Evolutionary conservation across 306 rosid species (phyloP), one percentile per base, ranked within the genome.

Genomic region (Hippophae tibetana): DNA sequence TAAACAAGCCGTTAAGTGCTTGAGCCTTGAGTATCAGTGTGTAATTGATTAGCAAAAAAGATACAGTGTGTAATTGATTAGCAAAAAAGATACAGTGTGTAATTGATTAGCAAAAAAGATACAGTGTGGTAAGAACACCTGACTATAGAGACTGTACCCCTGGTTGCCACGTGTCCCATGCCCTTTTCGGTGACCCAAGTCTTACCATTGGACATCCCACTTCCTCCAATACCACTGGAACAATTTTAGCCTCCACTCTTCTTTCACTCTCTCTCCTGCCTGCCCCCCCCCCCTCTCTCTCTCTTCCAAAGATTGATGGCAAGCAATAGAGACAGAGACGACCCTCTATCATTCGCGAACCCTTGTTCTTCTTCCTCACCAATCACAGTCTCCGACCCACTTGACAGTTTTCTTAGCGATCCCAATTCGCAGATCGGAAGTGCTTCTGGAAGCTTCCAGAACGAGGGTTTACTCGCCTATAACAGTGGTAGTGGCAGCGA

Each of bases 381-480:
- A n/a, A 67, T 83, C 65, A 71, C 87, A 1, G 87, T 79, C 49
- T 90, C 94, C 0, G 97, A 84, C 77, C 83, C 81, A 13, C 81
- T 79, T 9, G 95, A 84, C 49, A 79, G 84, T 45, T 90, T 71
- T 61, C 93, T 82, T 52, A n/a, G 77, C 45, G 95, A 90, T 73
- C 94, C 97, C 2, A 74, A 72, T 54, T 63, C 83, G 46, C 63
- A 54, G 43, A 48, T 69, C 56, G 79, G 77, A 6, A 84, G 90
- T 61, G 88, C 94, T 47, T 86, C 95, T 11, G 88, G 97, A 11
- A 90, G 97, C 71, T 90, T 90, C 73, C 90, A 84, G 81, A 90
- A 81, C 77, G 95, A 86, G 7, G 86, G 84, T 1, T 57, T 86
- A 5, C 79, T 81, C 49, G 57, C 68, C 8, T 75, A 69, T 0